Evolutionary conservation across 2,329 filamentous ascomycete species (phyloP).

Genomic region (Aureobasidium uvarum): DNA sequence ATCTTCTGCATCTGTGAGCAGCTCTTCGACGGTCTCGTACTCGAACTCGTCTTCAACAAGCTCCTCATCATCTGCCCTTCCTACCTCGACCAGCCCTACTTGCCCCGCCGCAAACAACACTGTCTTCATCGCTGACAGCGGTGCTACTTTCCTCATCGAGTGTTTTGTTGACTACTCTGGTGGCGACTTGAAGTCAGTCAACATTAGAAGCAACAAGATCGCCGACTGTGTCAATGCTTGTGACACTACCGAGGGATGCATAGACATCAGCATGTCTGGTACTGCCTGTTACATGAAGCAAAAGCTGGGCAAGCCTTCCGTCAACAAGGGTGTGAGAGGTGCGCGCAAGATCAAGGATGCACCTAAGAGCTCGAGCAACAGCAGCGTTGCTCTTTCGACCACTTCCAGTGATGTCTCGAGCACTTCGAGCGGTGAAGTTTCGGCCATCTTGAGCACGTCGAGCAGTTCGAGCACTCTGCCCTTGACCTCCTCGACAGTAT

Average conservation of each 20-base stretch:
- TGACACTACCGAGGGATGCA: constrained; percentile 23
- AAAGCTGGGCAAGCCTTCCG: neutral
- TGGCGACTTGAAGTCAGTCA: constrained; percentile 25
- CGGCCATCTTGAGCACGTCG: neutral
- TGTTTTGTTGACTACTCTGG: constrained; percentile 25
- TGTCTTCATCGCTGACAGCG: constrained; percentile 20
- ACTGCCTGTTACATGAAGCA: constrained; percentile 28
- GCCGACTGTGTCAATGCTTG: constrained; percentile 27
- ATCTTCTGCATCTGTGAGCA: constrained; percentile 1
- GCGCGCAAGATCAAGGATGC: constrained; percentile 22
- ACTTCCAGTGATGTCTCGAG: neutral
- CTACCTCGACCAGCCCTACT: constrained; percentile 21
- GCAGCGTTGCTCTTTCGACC: constrained; percentile 1
- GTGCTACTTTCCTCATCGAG: constrained; percentile 25
- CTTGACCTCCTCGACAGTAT: neutral
- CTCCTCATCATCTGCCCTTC: constrained; percentile 7
- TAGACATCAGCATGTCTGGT: constrained; percentile 27
- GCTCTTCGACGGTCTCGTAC: constrained; percentile 1
- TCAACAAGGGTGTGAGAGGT: constrained; percentile 15
- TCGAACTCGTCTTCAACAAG: neutral
- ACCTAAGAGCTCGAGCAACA: constrained; percentile 19
- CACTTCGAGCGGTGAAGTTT: neutral
- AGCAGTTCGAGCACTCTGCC: neutral
- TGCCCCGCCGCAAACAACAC: constrained; percentile 24
- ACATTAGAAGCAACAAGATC: constrained; percentile 23